A percentile compares a stretch with the other conserved stretches of the same genome.
phyloP scores from a whole-genome alignment of 176 grass and related monocot species.

The Cenchrus purpureus region DNA sequence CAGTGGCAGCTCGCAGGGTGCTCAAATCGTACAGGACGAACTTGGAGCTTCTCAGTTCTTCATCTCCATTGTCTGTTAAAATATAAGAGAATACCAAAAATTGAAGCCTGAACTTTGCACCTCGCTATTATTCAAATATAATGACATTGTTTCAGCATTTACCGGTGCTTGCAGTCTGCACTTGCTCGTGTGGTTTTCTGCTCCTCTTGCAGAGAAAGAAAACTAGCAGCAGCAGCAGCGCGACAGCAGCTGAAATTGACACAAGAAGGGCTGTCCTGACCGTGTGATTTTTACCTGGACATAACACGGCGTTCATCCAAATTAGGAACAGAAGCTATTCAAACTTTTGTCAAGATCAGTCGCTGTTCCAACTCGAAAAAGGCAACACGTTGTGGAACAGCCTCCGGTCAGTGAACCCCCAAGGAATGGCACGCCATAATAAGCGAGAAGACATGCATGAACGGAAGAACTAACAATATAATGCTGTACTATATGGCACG shows the following conservation, averaged over 20 bases:
- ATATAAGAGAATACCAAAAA: background rate
- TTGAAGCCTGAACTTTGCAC: background rate
- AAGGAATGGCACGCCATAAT: too few relatives aligned
- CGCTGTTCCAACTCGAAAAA: too few relatives aligned
- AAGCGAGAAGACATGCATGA: too few relatives aligned
- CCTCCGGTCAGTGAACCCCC: too few relatives aligned
- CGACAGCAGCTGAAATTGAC: constrained; percentile 20
- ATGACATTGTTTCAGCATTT: background rate
- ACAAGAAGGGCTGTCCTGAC: constrained; percentile 35
- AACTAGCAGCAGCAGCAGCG: constrained; percentile 5
- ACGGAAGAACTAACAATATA: too few relatives aligned
- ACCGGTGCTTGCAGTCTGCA: background rate
- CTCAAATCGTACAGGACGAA: constrained; percentile 44
- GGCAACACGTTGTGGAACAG: too few relatives aligned
- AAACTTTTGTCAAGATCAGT: background rate
- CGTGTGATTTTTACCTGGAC: constrained; percentile 1
- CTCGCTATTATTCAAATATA: too few relatives aligned
- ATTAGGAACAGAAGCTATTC: background rate
- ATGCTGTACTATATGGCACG: too few relatives aligned
- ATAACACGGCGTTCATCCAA: too few relatives aligned
- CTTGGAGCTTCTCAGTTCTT: constrained; percentile 32
- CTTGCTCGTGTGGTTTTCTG: background rate
- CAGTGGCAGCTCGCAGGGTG: constrained; percentile 45
- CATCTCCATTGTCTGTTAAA: constrained; percentile 16
- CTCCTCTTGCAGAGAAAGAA: constrained; percentile 12